A percentile compares a stretch with the other conserved stretches of the same genome.
Evolutionary conservation across 1,284 basidiomycete species (phyloP).

Genomic region (Sphagnurus paluster): DNA sequence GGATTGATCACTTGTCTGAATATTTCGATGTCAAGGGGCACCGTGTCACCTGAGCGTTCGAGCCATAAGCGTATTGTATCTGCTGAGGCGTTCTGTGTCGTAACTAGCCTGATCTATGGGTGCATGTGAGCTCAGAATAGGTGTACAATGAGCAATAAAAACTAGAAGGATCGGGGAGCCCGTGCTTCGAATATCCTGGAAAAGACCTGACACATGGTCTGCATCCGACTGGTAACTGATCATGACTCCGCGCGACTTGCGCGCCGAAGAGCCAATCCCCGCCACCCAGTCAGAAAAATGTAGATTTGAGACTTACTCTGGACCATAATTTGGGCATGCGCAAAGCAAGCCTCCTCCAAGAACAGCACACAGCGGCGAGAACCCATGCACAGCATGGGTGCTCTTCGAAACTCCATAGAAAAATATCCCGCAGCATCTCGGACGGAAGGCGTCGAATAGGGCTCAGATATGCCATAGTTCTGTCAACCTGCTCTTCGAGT

Average conservation of each 20-base stretch:
- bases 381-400: slow-evolving; percentile 71
- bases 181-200: not conserved
- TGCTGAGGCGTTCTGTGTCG: slow-evolving; percentile 66
- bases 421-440: slow-evolving; percentile 67
- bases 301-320: slow-evolving; percentile 49
- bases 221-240: not conserved
- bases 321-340: slow-evolving; percentile 71
- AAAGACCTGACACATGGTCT: too few species aligned
- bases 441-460: slow-evolving; percentile 66
- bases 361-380: slow-evolving; percentile 58
- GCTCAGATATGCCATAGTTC: slow-evolving; percentile 59
- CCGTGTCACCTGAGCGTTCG: slow-evolving; percentile 66
- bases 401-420: slow-evolving; percentile 63
- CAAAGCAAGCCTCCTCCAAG: slow-evolving; percentile 63
- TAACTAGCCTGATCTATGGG: slow-evolving; percentile 66
- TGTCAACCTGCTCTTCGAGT: slow-evolving; percentile 48
- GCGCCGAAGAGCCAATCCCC: slow-evolving; percentile 2
- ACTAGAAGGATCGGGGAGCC: too few species aligned
- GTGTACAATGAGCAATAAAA: slow-evolving; percentile 3
- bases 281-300: slow-evolving; percentile 4
- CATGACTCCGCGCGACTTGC: not conserved
- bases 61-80: slow-evolving; percentile 79
- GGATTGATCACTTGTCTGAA: slow-evolving; percentile 51
- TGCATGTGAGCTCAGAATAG: slow-evolving; percentile 10
- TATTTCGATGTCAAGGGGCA: slow-evolving; percentile 77